phyloP scores from a whole-genome alignment of 345 rosid species.

The Heritiera littoralis region DNA sequence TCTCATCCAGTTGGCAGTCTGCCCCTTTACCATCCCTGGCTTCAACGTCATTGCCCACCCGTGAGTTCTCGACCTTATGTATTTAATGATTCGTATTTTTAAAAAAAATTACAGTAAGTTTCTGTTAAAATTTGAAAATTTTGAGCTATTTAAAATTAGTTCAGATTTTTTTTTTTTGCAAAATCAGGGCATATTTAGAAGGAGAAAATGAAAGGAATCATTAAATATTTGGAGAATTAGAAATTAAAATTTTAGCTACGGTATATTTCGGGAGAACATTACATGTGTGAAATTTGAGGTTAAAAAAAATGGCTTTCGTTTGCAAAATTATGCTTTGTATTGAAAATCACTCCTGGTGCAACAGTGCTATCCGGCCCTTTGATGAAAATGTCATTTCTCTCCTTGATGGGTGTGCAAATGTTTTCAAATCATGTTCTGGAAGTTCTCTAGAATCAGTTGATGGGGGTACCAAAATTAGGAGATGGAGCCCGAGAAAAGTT shows the following conservation, averaged over 20 bases:
- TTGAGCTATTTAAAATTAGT: not conserved
- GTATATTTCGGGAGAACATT: not conserved
- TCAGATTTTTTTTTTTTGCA: not conserved
- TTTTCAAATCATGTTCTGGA: constrained; percentile 30
- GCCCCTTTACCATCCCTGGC: constrained; percentile 62
- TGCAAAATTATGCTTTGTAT: constrained; percentile 47
- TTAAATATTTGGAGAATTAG: not conserved
- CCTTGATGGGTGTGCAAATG: constrained; percentile 40
- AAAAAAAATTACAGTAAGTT: not conserved
- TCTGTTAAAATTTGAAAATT: not conserved
- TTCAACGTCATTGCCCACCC: constrained; percentile 63
- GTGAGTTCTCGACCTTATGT: constrained; percentile 28
- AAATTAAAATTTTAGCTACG: not conserved
- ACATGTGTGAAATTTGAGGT: not conserved
- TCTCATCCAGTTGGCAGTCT: constrained; percentile 73
- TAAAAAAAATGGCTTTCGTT: not conserved
- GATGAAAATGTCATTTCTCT: constrained; percentile 31
- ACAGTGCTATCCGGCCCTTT: constrained; percentile 25
- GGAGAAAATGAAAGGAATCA: not conserved
- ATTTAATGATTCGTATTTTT: not conserved
- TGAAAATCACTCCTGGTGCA: constrained; percentile 39
- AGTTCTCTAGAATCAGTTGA: constrained; percentile 33
- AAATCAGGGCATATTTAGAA: constrained; percentile 14
- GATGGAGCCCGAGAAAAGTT: constrained; percentile 50
- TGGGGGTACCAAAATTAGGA: constrained; percentile 59